A percentile compares a stretch with the other conserved stretches of the same genome.
Conservation (phyloP, 345 rosid genomes). For the Streptanthus diversifolius region DNA sequence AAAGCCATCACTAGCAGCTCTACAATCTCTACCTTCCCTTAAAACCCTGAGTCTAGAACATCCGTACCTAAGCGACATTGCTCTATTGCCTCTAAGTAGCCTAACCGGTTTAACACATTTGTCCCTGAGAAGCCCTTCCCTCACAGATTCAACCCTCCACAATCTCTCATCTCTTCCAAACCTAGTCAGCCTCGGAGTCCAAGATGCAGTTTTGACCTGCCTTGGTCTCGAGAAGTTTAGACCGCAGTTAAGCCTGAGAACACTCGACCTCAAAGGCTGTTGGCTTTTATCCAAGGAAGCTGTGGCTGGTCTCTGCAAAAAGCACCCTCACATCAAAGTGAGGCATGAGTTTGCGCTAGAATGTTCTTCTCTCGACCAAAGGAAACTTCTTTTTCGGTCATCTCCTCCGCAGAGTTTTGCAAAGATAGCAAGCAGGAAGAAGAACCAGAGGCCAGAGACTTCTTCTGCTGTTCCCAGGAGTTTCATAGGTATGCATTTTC, state of each 20-base stretch:
- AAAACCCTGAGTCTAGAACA: slow-evolving; percentile 67
- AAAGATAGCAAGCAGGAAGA: slow-evolving; percentile 3
- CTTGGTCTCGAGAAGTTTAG: slow-evolving; percentile 55
- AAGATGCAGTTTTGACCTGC: slow-evolving; percentile 69
- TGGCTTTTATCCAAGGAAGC: slow-evolving; percentile 75
- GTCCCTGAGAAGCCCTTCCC: slow-evolving; percentile 54
- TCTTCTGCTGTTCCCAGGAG: slow-evolving; percentile 31
- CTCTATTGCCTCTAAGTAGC: slow-evolving; percentile 48
- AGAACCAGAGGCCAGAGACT: slow-evolving; percentile 18
- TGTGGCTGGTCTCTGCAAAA: slow-evolving; percentile 43
- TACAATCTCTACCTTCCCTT: slow-evolving; percentile 48
- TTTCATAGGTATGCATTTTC: slow-evolving; percentile 38
- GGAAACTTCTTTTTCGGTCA: slow-evolving; percentile 20
- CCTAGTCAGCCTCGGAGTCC: slow-evolving; percentile 49
- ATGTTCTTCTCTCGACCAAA: slow-evolving; percentile 30
- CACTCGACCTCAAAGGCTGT: slow-evolving; percentile 76
- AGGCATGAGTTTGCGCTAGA: slow-evolving; percentile 47
- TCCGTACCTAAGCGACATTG: slow-evolving; percentile 54
- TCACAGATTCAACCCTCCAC: slow-evolving; percentile 64
- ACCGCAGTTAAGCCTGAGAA: slow-evolving; percentile 49
- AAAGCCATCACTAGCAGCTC: slow-evolving; percentile 44
- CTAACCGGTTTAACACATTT: slow-evolving; percentile 50
- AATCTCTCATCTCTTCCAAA: slow-evolving; percentile 53
- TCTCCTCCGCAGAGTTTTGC: slow-evolving; percentile 24
- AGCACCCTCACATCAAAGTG: slow-evolving; percentile 50